Conservation (phyloP, 148 eudicot species). For the Bassia scoparia region DNA sequence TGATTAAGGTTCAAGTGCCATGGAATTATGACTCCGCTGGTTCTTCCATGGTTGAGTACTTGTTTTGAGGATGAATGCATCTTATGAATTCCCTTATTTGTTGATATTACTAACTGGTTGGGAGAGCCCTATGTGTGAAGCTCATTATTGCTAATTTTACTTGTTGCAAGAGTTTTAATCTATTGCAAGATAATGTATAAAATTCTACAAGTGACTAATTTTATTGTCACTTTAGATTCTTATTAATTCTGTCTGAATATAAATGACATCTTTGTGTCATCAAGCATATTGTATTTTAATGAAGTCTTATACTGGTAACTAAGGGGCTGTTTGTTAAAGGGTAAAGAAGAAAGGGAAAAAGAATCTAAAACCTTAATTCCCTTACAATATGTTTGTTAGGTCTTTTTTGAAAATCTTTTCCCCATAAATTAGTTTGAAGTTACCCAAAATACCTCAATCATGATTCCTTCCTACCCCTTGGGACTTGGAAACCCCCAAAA, state of each 20-base stretch:
- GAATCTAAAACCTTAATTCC: no score
- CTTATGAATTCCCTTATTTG: background rate
- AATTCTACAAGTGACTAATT: background rate
- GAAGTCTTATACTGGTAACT: no score
- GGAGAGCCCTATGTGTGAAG: background rate
- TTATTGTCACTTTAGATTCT: background rate
- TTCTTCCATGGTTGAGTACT: conserved; percentile 33
- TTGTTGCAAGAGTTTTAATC: background rate
- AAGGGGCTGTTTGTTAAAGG: no score
- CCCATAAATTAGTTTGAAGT: no score
- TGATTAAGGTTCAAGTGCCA: conserved; percentile 39
- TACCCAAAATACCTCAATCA: no score
- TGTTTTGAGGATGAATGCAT: conserved; percentile 24
- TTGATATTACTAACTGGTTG: conserved; percentile 1
- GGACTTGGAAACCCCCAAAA: no score
- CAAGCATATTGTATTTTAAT: background rate
- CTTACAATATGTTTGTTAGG: no score
- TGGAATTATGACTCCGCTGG: conserved; percentile 30
- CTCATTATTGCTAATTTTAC: background rate
- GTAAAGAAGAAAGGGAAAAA: no score
- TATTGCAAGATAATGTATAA: background rate
- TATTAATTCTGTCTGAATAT: background rate
- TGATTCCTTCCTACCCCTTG: no score
- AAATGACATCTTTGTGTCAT: background rate
- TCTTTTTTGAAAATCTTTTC: no score